Evolutionary conservation across 768 basidiomycete species (phyloP).

Genomic region (Podaxis carcinomalis): DNA sequence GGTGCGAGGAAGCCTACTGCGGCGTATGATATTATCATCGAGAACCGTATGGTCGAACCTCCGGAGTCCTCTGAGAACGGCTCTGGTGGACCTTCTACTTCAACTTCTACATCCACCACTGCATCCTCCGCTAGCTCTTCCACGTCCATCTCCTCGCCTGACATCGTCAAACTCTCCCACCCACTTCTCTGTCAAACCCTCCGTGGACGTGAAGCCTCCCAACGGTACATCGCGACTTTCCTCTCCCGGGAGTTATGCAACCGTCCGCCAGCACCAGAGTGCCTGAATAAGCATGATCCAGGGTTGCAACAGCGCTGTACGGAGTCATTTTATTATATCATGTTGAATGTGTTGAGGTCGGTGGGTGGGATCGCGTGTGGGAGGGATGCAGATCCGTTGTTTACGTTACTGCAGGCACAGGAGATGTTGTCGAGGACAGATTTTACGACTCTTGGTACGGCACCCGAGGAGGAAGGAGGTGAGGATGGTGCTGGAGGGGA

Average conservation of each 20-base stretch:
- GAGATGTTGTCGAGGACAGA: slow-evolving; percentile 73
- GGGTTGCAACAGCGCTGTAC: slow-evolving; percentile 39
- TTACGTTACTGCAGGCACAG: slow-evolving; percentile 59
- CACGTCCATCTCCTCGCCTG: not conserved
- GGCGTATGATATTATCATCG: slow-evolving; percentile 21
- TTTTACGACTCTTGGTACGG: slow-evolving; percentile 64
- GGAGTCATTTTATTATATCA: slow-evolving; percentile 74
- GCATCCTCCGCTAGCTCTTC: slow-evolving; percentile 14
- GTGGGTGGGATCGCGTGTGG: slow-evolving; percentile 70
- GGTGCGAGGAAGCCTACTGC: slow-evolving; percentile 39
- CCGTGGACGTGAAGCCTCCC: slow-evolving; percentile 60
- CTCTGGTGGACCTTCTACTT: slow-evolving; percentile 9
- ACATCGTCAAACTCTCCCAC: slow-evolving; percentile 27
- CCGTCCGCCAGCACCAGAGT: slow-evolving; percentile 44
- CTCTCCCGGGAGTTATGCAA: slow-evolving; percentile 50
- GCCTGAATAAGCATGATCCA: slow-evolving; percentile 35
- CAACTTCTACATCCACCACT: slow-evolving; percentile 15
- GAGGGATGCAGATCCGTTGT: slow-evolving; percentile 71
- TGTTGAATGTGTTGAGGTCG: slow-evolving; percentile 65
- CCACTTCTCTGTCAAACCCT: slow-evolving; percentile 40
- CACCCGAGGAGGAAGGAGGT: no score
- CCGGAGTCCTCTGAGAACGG: not conserved
- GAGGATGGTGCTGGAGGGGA: slow-evolving; percentile 8
- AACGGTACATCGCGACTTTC: slow-evolving; percentile 59
- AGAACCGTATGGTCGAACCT: not conserved